A percentile compares a stretch with the other conserved stretches of the same genome.
phyloP scores from a whole-genome alignment of 139 green algal genomes.

The Chlorella vulgaris region DNA sequence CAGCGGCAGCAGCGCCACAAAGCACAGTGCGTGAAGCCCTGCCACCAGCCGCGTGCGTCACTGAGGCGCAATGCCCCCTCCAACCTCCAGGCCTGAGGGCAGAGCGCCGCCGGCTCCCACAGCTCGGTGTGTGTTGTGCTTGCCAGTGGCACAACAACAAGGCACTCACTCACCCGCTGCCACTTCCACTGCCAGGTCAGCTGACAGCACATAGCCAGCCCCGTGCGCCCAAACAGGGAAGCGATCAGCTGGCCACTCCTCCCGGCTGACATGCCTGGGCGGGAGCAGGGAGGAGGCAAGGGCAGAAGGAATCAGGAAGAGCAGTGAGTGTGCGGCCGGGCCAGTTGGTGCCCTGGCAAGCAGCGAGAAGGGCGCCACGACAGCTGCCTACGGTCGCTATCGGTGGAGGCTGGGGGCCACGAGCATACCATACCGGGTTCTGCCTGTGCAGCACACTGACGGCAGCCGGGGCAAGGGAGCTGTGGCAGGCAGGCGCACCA shows the following conservation, averaged over 20 bases:
- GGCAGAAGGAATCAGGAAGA: not conserved
- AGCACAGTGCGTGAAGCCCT: too few species aligned
- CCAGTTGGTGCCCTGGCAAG: not conserved
- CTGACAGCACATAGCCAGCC: conserved; percentile 50
- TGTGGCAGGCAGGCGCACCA: conserved; percentile 8
- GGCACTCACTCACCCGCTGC: conserved; percentile 13
- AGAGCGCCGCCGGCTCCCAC: not conserved
- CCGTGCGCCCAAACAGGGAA: conserved; percentile 58
- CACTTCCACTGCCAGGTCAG: conserved; percentile 42
- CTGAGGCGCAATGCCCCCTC: too few species aligned
- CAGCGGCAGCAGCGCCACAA: too few species aligned
- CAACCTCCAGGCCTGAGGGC: too few species aligned
- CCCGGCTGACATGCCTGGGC: conserved; percentile 42
- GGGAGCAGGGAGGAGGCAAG: not conserved
- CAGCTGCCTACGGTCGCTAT: too few species aligned
- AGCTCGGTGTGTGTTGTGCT: not conserved
- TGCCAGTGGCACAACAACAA: not conserved
- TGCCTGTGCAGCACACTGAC: too few species aligned
- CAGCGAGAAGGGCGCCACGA: too few species aligned
- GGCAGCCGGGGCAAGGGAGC: not conserved
- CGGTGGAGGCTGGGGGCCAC: not conserved
- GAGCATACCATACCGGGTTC: not conserved
- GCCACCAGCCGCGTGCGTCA: too few species aligned
- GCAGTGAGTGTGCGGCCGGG: not conserved
- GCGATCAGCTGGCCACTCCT: conserved; percentile 46